Conservation (phyloP, 2,329 filamentous ascomycete species). For the Aspergillus glaucus region DNA sequence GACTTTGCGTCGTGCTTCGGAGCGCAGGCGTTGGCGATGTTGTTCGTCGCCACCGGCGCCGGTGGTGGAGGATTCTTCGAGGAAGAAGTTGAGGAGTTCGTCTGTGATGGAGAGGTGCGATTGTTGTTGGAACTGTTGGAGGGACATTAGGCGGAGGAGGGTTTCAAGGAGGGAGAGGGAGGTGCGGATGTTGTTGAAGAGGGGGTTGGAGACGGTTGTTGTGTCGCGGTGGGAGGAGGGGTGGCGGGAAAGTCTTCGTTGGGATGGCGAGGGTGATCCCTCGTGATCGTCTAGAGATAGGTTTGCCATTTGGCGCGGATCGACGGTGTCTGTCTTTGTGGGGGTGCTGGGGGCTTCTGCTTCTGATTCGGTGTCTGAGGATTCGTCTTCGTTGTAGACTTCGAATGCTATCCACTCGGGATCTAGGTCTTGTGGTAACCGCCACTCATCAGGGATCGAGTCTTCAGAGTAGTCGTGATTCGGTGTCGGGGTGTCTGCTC, state of each 20-base stretch:
- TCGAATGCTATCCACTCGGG: conserved; percentile 89
- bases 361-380: conserved; percentile 50
- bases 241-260: conserved; percentile 40
- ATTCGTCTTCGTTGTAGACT: conserved; percentile 63
- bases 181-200: conserved; percentile 52
- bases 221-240: conserved; percentile 14
- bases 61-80: conserved; percentile 62
- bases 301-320: conserved; percentile 43
- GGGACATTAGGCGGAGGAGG: conserved; percentile 73
- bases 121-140: conserved; percentile 87
- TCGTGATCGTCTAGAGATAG: conserved; percentile 35
- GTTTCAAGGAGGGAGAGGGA: conserved; percentile 81
- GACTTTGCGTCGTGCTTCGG: conserved; percentile 55
- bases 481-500: not conserved
- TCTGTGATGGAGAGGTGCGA: conserved; percentile 87
- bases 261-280: conserved; percentile 26
- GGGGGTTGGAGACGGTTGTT: conserved; percentile 41
- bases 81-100: conserved; percentile 81
- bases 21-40: conserved; percentile 53
- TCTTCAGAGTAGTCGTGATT: conserved; percentile 21
- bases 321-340: conserved; percentile 30
- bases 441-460: conserved; percentile 44
- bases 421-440: conserved; percentile 68
- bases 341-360: conserved; percentile 21
- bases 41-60: conserved; percentile 59